phyloP scores from a whole-genome alignment of 768 basidiomycete species.

The Boletus reticulatus region DNA sequence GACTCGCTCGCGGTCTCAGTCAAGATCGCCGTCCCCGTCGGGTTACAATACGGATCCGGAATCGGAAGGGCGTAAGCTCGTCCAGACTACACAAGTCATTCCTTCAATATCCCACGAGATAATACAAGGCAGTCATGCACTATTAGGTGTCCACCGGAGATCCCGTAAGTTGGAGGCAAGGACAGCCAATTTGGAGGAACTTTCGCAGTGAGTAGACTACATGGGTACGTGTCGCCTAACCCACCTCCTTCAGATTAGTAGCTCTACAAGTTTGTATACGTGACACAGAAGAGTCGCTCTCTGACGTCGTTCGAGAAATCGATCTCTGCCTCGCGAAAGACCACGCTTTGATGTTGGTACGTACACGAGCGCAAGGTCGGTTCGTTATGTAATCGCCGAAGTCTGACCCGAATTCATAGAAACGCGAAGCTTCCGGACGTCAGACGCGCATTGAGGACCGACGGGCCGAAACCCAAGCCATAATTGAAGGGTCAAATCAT shows the following conservation, averaged over 20 bases:
- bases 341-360: constrained; percentile 39
- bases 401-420: constrained; percentile 40
- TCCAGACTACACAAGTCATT: constrained; percentile 27
- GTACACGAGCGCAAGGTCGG: constrained; percentile 1
- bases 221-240: background rate
- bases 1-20: constrained; percentile 25
- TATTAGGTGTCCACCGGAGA: constrained; percentile 16
- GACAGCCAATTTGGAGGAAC: constrained; percentile 64
- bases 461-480: constrained; percentile 39
- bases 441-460: constrained; percentile 53
- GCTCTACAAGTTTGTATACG: constrained; percentile 50
- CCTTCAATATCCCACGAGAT: constrained; percentile 21
- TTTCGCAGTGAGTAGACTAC: constrained; percentile 57
- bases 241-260: constrained; percentile 41
- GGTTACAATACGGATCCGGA: constrained; percentile 79
- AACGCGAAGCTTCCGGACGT: constrained; percentile 67
- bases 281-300: constrained; percentile 50
- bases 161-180: constrained; percentile 32
- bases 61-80: constrained; percentile 43
- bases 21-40: constrained; percentile 54
- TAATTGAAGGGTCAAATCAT: constrained; percentile 43
- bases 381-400: constrained; percentile 26
- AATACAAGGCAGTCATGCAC: constrained; percentile 10
- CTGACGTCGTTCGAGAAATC: constrained; percentile 46
- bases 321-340: constrained; percentile 48